Evolutionary conservation across 2,329 filamentous ascomycete genomes (phyloP).

Genomic region (Trichophyton schoenleinii): DNA sequence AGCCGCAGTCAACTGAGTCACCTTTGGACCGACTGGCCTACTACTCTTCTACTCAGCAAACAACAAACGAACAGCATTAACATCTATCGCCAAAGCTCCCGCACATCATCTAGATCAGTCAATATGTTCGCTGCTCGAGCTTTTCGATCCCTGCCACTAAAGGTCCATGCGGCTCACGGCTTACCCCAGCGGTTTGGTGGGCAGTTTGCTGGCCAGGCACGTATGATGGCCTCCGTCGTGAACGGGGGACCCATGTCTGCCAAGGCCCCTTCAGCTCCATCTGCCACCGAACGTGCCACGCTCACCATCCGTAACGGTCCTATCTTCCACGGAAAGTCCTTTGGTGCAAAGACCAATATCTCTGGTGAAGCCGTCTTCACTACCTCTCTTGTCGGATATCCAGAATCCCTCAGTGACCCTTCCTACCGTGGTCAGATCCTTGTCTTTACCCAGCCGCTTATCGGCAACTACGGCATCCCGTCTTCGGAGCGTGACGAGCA

Average conservation of each 20-base stretch:
- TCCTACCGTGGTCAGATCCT: conserved; percentile 74
- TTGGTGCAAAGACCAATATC: conserved; percentile 91
- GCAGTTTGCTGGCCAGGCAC: conserved; percentile 22
- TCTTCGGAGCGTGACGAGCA: conserved; percentile 72
- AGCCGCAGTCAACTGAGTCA: conserved; percentile 48
- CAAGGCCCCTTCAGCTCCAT: conserved; percentile 44
- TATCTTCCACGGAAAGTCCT: conserved; percentile 90
- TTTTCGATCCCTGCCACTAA: conserved; percentile 40
- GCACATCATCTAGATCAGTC: neutral
- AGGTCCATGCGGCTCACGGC: conserved; percentile 35
- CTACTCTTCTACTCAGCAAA: neutral
- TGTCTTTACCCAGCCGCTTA: conserved; percentile 94
- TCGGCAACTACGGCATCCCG: conserved; percentile 97
- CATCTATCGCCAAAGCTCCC: neutral
- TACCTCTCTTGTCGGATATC: conserved; percentile 93
- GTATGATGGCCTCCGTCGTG: conserved; percentile 52
- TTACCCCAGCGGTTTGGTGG: conserved; percentile 22
- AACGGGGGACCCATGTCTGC: conserved; percentile 49
- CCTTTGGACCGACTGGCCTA: conserved; percentile 11
- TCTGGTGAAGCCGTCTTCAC: conserved; percentile 98
- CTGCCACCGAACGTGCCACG: conserved; percentile 66
- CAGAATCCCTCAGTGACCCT: conserved; percentile 66
- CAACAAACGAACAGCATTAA: conserved; percentile 18
- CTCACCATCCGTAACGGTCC: conserved; percentile 95
- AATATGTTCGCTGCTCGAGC: conserved; percentile 45